Evolutionary conservation across 495 filamentous ascomycete species (phyloP).

Genomic region (Hypoxylon cercidicola): DNA sequence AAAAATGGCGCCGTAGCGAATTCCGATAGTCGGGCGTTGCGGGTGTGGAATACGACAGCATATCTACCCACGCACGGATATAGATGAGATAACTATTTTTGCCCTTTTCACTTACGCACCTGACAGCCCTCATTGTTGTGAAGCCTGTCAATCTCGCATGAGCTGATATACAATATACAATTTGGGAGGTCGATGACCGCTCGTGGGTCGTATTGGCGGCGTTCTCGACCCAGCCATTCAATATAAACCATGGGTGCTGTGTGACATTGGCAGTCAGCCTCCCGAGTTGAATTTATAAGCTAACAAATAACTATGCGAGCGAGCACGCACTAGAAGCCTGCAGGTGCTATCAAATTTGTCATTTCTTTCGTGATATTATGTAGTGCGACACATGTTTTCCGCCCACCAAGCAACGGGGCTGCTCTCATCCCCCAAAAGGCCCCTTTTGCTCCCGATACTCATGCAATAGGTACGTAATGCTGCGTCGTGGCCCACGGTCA

Average conservation of each 20-base stretch:
- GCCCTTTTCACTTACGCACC: not conserved
- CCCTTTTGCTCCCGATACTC: slow-evolving; percentile 24
- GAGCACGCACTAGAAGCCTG: not conserved
- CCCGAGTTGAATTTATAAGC: slow-evolving; percentile 6
- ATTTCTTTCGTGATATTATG: slow-evolving; percentile 16
- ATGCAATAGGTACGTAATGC: slow-evolving; percentile 2
- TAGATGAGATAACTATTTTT: not conserved
- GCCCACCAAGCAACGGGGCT: not conserved
- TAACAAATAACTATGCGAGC: not conserved
- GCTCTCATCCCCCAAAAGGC: slow-evolving; percentile 18
- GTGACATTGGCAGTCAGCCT: slow-evolving; percentile 6
- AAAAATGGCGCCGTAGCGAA: not conserved
- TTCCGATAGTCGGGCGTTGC: not conserved
- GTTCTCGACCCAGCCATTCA: slow-evolving; percentile 28
- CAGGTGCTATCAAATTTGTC: slow-evolving; percentile 1
- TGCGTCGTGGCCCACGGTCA: slow-evolving; percentile 8
- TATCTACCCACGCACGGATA: not conserved
- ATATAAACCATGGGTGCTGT: not conserved
- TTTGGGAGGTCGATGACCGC: not conserved
- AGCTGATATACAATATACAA: no score
- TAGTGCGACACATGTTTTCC: slow-evolving; percentile 9
- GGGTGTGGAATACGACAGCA: no score
- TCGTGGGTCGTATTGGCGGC: slow-evolving; percentile 9
- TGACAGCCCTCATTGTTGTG: not conserved
- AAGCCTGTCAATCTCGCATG: not conserved